phyloP scores from a whole-genome alignment of 345 rosid genomes.

The Hibiscus mutabilis region DNA sequence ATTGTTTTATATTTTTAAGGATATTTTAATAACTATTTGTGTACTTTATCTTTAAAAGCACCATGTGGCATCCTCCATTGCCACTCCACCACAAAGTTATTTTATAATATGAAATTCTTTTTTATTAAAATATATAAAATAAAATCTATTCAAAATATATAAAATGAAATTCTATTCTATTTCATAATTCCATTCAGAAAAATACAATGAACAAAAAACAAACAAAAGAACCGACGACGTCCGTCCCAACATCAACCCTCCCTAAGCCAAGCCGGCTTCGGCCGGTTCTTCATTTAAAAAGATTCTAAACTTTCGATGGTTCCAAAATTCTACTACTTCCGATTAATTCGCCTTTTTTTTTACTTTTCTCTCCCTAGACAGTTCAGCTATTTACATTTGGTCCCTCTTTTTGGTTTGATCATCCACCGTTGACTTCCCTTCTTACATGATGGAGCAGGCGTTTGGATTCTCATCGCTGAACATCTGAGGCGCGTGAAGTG shows the following conservation, averaged over 20 bases:
- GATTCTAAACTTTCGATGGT: neutral
- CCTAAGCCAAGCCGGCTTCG: constrained; percentile 14
- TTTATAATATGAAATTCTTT: too few species aligned
- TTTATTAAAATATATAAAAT: too few species aligned
- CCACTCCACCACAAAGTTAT: too few species aligned
- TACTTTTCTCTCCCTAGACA: constrained; percentile 17
- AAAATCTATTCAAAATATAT: too few species aligned
- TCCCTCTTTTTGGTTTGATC: neutral
- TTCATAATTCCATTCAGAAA: neutral
- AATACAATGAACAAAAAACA: neutral
- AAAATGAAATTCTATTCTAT: neutral
- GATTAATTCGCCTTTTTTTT: neutral
- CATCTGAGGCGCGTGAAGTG: constrained; percentile 56
- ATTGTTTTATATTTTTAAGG: too few species aligned
- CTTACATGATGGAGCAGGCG: constrained; percentile 69
- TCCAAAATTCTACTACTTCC: neutral
- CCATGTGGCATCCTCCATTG: neutral
- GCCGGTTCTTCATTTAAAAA: neutral
- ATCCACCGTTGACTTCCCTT: neutral
- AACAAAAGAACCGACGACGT: neutral
- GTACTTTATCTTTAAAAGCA: too few species aligned
- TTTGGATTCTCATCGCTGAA: constrained; percentile 96
- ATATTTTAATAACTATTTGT: too few species aligned
- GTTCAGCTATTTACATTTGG: constrained; percentile 28
- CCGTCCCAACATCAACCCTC: constrained; percentile 13